These are phyloP conservation scores for Wickerhamomyces sp. DNA, from an alignment of 1,139 yeast genomes.

Conservation along the genomic window DNA sequence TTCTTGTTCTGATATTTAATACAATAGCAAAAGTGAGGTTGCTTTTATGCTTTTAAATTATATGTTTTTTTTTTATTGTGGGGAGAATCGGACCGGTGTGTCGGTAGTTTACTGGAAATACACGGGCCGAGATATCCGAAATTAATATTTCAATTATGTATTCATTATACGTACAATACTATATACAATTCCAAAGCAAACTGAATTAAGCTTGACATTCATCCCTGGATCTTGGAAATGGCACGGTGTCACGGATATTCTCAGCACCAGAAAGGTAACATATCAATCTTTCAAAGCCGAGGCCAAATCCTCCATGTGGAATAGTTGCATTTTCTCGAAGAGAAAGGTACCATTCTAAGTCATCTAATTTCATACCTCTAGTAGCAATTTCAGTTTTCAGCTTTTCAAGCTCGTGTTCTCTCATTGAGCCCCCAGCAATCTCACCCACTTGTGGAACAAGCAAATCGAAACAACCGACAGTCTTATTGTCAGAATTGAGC, in stretches of 20 bases:
- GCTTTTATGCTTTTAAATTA: neutral
- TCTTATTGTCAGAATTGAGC: slow-evolving; percentile 37
- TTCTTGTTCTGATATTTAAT: too few relatives aligned
- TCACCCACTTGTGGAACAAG: slow-evolving; percentile 93
- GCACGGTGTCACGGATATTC: slow-evolving; percentile 79
- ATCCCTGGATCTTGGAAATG: slow-evolving; percentile 65
- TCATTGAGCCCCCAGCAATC: slow-evolving; percentile 88
- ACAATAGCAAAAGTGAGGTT: neutral
- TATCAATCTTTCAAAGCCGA: slow-evolving; percentile 86
- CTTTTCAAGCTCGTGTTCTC: slow-evolving; percentile 61
- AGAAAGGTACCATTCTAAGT: slow-evolving; percentile 76
- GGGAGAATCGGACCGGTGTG: slow-evolving; percentile 1
- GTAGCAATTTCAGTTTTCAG: slow-evolving; percentile 46
- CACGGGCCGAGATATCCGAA: slow-evolving; percentile 1
- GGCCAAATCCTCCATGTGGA: slow-evolving; percentile 97
- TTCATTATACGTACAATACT: neutral
- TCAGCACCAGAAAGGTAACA: slow-evolving; percentile 70
- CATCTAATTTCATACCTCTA: slow-evolving; percentile 52
- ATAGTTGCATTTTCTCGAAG: slow-evolving; percentile 73
- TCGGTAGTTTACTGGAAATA: neutral
- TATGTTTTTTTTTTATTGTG: neutral
- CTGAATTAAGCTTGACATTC: slow-evolving; percentile 40
- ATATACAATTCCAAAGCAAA: neutral
- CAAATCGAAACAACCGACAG: slow-evolving; percentile 89
- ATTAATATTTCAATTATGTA: neutral